A percentile compares a stretch with the other conserved stretches of the same genome.
Conservation (phyloP, 2,329 filamentous ascomycete species). For the Aspergillus aculeatus region DNA sequence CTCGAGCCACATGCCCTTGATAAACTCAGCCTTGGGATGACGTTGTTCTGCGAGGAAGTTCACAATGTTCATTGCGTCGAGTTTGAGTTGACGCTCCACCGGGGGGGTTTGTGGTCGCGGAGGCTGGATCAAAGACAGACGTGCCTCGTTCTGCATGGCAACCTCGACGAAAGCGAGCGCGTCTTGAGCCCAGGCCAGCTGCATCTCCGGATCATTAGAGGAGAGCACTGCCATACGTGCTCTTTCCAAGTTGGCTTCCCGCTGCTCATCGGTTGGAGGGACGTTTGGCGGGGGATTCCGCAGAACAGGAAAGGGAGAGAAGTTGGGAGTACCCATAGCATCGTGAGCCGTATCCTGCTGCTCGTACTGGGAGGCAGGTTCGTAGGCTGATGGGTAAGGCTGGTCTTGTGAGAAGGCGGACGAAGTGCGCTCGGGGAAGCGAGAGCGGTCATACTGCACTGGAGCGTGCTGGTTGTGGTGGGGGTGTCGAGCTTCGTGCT, state of each 20-base stretch:
- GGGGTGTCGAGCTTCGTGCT: slow-evolving; percentile 65
- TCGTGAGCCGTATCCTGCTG: slow-evolving; percentile 53
- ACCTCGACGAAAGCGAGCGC: slow-evolving; percentile 86
- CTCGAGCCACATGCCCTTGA: slow-evolving; percentile 94
- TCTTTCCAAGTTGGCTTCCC: slow-evolving; percentile 83
- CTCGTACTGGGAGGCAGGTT: slow-evolving; percentile 45
- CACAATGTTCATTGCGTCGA: slow-evolving; percentile 90
- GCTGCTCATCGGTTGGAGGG: slow-evolving; percentile 89
- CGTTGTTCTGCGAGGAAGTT: slow-evolving; percentile 84
- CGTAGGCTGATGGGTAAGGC: slow-evolving; percentile 28
- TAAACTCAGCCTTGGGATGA: slow-evolving; percentile 91
- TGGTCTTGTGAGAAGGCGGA: slow-evolving; percentile 34
- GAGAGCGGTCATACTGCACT: slow-evolving; percentile 29
- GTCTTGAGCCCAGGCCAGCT: slow-evolving; percentile 95
- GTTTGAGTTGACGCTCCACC: slow-evolving; percentile 80
- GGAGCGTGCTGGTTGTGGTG: slow-evolving; percentile 38
- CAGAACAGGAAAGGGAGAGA: slow-evolving; percentile 89
- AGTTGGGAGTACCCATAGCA: slow-evolving; percentile 64
- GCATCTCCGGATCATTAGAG: slow-evolving; percentile 93
- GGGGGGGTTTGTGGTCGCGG: slow-evolving; percentile 75
- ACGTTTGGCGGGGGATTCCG: slow-evolving; percentile 78
- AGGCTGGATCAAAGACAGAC: slow-evolving; percentile 59
- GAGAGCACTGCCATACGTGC: slow-evolving; percentile 80
- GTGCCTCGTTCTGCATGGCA: slow-evolving; percentile 70
- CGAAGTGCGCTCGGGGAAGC: slow-evolving; percentile 39